These are phyloP conservation scores for Filosporella fistucella DNA, from an alignment of 495 filamentous ascomycete species.

Conservation along the genomic window DNA sequence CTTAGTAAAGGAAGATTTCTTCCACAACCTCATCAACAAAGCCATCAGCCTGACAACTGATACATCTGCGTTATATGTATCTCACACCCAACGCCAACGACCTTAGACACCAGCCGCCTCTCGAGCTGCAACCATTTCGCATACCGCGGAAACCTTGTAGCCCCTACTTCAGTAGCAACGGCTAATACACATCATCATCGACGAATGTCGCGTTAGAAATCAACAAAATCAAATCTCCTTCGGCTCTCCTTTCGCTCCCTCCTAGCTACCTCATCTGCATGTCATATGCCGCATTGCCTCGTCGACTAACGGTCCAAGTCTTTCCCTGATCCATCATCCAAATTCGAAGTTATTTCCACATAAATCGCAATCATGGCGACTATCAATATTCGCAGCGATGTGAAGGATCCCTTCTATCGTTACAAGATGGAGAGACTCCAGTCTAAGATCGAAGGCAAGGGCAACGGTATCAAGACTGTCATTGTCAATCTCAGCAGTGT, in stretches of 20 bases:
- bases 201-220: constrained; percentile 42
- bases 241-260: constrained; percentile 25
- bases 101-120: constrained; percentile 79
- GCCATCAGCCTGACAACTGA: constrained; percentile 22
- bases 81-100: constrained; percentile 65
- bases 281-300: constrained; percentile 39
- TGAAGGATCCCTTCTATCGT: constrained; percentile 98
- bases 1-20: constrained; percentile 15
- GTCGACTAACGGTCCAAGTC: constrained; percentile 36
- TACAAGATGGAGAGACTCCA: constrained; percentile 99
- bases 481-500: constrained; percentile 97
- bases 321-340: constrained; percentile 20
- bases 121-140: constrained; percentile 93
- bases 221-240: constrained; percentile 37
- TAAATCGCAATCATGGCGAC: constrained; percentile 66
- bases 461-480: constrained; percentile 95
- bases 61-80: constrained; percentile 69
- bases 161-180: constrained; percentile 66
- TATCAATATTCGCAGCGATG: constrained; percentile 98
- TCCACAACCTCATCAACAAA: constrained; percentile 17
- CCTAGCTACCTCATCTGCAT: constrained; percentile 37
- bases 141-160: constrained; percentile 85
- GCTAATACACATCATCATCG: constrained; percentile 56
- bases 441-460: constrained; percentile 99
- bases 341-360: constrained; percentile 20